phyloP scores from a whole-genome alignment of 257 asterid genomes.

The Thymus quinquecostatus region DNA sequence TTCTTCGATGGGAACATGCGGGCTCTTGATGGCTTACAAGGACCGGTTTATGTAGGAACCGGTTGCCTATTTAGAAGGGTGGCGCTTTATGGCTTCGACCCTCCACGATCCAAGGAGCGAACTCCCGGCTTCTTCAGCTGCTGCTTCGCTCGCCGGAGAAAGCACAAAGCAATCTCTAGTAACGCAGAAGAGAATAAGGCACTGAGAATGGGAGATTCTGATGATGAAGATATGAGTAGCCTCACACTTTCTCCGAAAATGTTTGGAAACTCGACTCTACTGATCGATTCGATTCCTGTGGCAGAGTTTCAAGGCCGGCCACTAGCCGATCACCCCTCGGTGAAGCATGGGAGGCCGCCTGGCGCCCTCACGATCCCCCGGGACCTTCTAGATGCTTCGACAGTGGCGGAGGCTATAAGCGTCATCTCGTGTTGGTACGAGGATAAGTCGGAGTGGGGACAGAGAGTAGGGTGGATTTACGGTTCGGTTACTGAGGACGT shows the following conservation, averaged over 20 bases:
- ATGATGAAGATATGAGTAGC: slow-evolving; percentile 13
- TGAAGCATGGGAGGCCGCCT: slow-evolving; percentile 6
- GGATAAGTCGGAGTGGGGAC: slow-evolving; percentile 22
- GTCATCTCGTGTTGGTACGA: slow-evolving; percentile 19
- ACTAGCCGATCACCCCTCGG: slow-evolving; percentile 16
- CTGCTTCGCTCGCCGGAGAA: neutral
- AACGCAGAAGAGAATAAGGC: slow-evolving; percentile 13
- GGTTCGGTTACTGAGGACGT: slow-evolving; percentile 16
- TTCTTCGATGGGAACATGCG: slow-evolving; percentile 19
- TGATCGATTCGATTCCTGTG: slow-evolving; percentile 15
- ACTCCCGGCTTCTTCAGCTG: slow-evolving; percentile 1
- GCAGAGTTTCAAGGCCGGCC: slow-evolving; percentile 24
- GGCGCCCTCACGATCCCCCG: slow-evolving; percentile 21
- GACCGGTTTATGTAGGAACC: slow-evolving; percentile 10
- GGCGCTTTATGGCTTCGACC: slow-evolving; percentile 12
- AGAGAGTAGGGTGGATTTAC: slow-evolving; percentile 16
- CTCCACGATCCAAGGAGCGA: slow-evolving; percentile 15
- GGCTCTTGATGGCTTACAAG: slow-evolving; percentile 15
- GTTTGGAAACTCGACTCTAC: slow-evolving; percentile 19
- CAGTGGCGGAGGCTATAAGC: slow-evolving; percentile 17
- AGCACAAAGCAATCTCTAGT: neutral
- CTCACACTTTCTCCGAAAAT: slow-evolving; percentile 11
- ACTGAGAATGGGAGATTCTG: slow-evolving; percentile 19
- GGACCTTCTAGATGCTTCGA: slow-evolving; percentile 10
- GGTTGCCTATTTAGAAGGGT: slow-evolving; percentile 8